Conservation (phyloP, 192 early-diverging fungal species). For the Coemansia sp. region DNA sequence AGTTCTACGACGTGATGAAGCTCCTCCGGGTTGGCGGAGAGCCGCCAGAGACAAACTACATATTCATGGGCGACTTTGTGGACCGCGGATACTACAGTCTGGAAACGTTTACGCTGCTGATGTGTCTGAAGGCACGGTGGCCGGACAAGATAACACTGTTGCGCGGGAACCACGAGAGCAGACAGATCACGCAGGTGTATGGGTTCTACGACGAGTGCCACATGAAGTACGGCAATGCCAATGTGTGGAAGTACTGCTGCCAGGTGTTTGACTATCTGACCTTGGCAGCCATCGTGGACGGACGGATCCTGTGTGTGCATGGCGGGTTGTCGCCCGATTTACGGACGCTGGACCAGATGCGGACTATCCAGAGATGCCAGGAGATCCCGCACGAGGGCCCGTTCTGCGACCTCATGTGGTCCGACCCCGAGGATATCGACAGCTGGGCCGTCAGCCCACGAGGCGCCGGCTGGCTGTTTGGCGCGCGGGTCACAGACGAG, state of each 20-base stretch:
- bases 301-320: constrained; percentile 91
- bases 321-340: constrained; percentile 94
- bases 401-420: constrained; percentile 55
- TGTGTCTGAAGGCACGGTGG: constrained; percentile 94
- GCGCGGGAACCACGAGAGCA: constrained; percentile 94
- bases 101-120: constrained; percentile 91
- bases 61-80: constrained; percentile 99
- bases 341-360: constrained; percentile 92
- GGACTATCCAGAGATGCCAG: constrained; percentile 90
- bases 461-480: constrained; percentile 98
- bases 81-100: constrained; percentile 97
- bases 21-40: constrained; percentile 95
- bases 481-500: constrained; percentile 93
- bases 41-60: constrained; percentile 90
- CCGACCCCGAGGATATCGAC: constrained; percentile 64
- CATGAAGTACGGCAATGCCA: constrained; percentile 80
- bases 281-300: constrained; percentile 86
- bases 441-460: constrained; percentile 96
- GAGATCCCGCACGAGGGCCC: constrained; percentile 56
- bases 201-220: constrained; percentile 94
- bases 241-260: constrained; percentile 94
- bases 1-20: constrained; percentile 96
- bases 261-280: constrained; percentile 95
- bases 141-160: constrained; percentile 95
- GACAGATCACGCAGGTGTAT: constrained; percentile 97